Evolutionary conservation across 139 green algal genomes (phyloP), one percentile per base, ranked within the genome.

Genomic region (Chlamydomonas sp.): DNA sequence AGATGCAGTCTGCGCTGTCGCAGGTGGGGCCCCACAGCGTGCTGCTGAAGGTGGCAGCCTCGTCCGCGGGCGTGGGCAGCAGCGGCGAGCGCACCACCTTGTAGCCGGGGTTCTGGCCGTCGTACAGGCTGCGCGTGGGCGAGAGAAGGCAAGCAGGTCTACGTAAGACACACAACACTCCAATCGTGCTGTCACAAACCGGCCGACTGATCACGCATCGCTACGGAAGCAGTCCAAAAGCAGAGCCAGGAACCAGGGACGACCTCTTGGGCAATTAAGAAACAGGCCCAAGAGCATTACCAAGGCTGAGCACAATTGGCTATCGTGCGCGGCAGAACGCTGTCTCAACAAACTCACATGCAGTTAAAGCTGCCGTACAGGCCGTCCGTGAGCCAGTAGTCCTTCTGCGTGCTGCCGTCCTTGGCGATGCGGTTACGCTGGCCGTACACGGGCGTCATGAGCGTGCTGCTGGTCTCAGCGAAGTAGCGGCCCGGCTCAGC

Each of bases 351-450:
- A 59, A 15, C 81, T 72, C 71, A 86, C 81, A 49, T 49, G 87
- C 96, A 99, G 96, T 99, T 99, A 92, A 99, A 97, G 62, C 92
- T 97, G 83, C 98, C 98, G 85, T 99, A 99, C 69, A 99, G 92
- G 59, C 98, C 98, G 84, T 99, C 98, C 3, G 94, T 97, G 83
- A 98, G 91, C 92, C 92, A 99, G 94, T 99, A 99, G 87, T 99
- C 96, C 92, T 94, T 92, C 67, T 91, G 87, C 17, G 83, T 77
- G 17, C 18, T 20, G 57, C 63, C 67, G 49, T 92, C 88, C 1
- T 59, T n/a, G 3, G 84, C 18, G 0, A 88, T 4, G 71, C 95
- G 89, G 84, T 93, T 86, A 31, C 98, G 94, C 71, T 91, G 90
- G 61, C 97, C 97, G 84, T 97, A 98, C 8, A 99, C 92, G 57